A percentile compares a stretch with the other conserved stretches of the same genome.
These are phyloP conservation scores for Amylocystis lapponica DNA, from an alignment of 768 basidiomycete genomes.

Conservation along the genomic window DNA sequence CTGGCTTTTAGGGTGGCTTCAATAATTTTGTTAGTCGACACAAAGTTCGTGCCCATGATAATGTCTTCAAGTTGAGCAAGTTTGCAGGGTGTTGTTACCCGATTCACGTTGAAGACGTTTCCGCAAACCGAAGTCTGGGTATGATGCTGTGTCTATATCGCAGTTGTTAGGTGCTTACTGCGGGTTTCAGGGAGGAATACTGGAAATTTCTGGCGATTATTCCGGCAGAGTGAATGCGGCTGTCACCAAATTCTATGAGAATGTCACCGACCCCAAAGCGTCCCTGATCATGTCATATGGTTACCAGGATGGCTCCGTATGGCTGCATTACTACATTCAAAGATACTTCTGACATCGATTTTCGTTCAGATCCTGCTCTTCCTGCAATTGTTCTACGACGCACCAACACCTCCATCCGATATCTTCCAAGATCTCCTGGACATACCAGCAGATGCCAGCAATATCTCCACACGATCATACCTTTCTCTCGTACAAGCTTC, in stretches of 20 bases:
- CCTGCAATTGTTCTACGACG: slow-evolving; percentile 52
- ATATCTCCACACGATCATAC: slow-evolving; percentile 38
- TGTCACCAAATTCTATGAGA: slow-evolving; percentile 33
- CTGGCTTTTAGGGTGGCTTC: not conserved
- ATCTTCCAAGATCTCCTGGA: slow-evolving; percentile 48
- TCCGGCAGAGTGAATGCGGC: slow-evolving; percentile 28
- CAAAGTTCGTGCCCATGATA: not conserved
- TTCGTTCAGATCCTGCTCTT: slow-evolving; percentile 6
- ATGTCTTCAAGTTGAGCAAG: slow-evolving; percentile 33
- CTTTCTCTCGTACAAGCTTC: slow-evolving; percentile 33
- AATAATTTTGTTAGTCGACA: not conserved
- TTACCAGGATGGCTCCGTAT: slow-evolving; percentile 29
- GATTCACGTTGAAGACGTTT: slow-evolving; percentile 45
- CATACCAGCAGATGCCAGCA: slow-evolving; percentile 33
- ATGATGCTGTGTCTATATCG: too few species aligned
- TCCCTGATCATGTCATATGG: slow-evolving; percentile 42
- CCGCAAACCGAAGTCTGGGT: slow-evolving; percentile 60
- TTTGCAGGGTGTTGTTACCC: slow-evolving; percentile 51
- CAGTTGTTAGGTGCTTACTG: not conserved
- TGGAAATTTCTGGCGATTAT: slow-evolving; percentile 23
- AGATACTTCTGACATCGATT: not conserved
- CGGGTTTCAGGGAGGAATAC: slow-evolving; percentile 41
- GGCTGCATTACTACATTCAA: slow-evolving; percentile 1
- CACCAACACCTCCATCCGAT: slow-evolving; percentile 40
- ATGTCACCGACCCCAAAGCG: slow-evolving; percentile 47